Evolutionary conservation across 345 rosid species (phyloP), one percentile per base, ranked within the genome.

Genomic region (Firmiana major): DNA sequence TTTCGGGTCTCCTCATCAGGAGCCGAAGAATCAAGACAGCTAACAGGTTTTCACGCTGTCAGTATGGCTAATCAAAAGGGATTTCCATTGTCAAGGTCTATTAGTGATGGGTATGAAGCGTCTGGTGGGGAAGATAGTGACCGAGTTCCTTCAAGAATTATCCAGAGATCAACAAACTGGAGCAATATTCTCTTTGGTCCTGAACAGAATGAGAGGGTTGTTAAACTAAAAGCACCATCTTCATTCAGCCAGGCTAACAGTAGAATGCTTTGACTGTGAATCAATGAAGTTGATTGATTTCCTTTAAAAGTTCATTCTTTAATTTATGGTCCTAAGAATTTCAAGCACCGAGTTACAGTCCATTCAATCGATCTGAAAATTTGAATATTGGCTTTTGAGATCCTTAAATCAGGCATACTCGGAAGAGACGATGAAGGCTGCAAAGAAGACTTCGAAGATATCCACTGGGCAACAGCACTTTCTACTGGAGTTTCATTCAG

Each of bases 71-170:
- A 88, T 79, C 90, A 81, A 77, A 87, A 79, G 77, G 91, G 88
- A 79, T 81, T 94, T 69, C 95, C 90, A n/a, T 79, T 94, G 63
- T 89, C 95, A 17, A 93, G 98, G 83, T 93, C 98, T 55, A 85
- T 93, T 63, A 94, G 97, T 74, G 97, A 94, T 78, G 98, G 96
- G 9, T 93, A 93, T 24, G 98, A 94, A 84, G 95, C 98, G 5
- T 94, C 98, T 28, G 97, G 97, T 42, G 98, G 98, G 22, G 98
- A 94, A 84, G 98, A 94, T 73, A 94, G 98, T 43, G 98, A 93
- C 75, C 86, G 91, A 76, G 92, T 93, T 80, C 93, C 98, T 77
- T 85, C 90, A 38, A 87, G 98, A 83, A 82, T 81, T 70, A 83
- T 86, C 62, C 88, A 89, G 63, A 90, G 89, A 78, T 83, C 97